A percentile compares a stretch with the other conserved stretches of the same genome.
Conservation (phyloP, 192 early-diverging fungal species). For the Funneliformis geosporum region DNA sequence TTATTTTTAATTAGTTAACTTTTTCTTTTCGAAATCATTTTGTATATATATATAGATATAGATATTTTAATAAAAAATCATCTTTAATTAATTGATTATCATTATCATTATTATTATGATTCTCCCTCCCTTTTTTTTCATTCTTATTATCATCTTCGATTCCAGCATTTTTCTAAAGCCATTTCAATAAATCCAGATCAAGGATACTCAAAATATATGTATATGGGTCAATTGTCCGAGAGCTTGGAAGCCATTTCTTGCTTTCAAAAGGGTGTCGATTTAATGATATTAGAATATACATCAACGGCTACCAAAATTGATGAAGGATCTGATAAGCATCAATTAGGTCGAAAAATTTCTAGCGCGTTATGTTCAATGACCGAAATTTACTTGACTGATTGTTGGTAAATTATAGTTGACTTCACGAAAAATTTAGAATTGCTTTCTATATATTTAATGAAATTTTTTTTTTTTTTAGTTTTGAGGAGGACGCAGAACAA, state of each 20-base stretch:
- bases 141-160: background rate
- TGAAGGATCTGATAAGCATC: background rate
- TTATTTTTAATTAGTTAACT: too few species aligned
- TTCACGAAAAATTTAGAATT: background rate
- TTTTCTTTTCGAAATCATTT: too few species aligned
- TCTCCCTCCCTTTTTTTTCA: background rate
- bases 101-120: background rate
- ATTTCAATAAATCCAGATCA: conserved; percentile 67
- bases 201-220: conserved; percentile 83
- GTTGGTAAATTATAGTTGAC: conserved; percentile 68
- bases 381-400: conserved; percentile 98
- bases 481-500: conserved; percentile 87
- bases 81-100: background rate
- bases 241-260: conserved; percentile 67
- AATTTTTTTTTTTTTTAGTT: conserved; percentile 47
- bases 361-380: conserved; percentile 90
- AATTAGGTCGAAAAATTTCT: conserved; percentile 68
- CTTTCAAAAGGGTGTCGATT: conserved; percentile 71
- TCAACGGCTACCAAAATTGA: conserved; percentile 47
- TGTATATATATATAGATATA: too few species aligned
- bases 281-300: conserved; percentile 61
- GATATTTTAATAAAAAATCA: too few species aligned
- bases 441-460: background rate
- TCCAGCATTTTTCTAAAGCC: conserved; percentile 64
- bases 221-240: conserved; percentile 75